These are phyloP conservation scores for Daldinia loculata DNA, from an alignment of 495 filamentous ascomycete species.

Conservation along the genomic window DNA sequence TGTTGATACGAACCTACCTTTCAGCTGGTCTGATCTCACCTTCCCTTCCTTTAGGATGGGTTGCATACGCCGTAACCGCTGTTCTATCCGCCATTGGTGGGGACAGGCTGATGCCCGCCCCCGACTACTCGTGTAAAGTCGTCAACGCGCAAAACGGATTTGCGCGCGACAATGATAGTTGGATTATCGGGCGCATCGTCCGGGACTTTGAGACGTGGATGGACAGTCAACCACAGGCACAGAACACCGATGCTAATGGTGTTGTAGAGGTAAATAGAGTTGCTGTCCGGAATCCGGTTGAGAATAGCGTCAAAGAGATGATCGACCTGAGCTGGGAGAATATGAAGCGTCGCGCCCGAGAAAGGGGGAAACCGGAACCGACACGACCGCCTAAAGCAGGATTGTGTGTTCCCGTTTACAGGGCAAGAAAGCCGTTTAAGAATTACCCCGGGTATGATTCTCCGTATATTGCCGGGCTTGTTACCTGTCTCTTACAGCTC, in stretches of 20 bases:
- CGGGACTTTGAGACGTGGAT: slow-evolving; percentile 59
- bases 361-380: slow-evolving; percentile 1
- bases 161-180: slow-evolving; percentile 53
- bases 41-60: slow-evolving; percentile 46
- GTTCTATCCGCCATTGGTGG: slow-evolving; percentile 56
- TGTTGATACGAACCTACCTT: neutral
- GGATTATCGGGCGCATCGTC: slow-evolving; percentile 61
- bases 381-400: slow-evolving; percentile 7
- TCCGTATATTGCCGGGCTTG: slow-evolving; percentile 1
- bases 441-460: slow-evolving; percentile 4
- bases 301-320: neutral
- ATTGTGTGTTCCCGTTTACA: slow-evolving; percentile 15
- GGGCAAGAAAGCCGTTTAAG: slow-evolving; percentile 1
- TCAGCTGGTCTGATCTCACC: neutral
- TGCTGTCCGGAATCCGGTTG: neutral
- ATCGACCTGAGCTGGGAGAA: slow-evolving; percentile 10
- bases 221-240: slow-evolving; percentile 11
- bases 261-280: neutral
- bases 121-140: slow-evolving; percentile 50
- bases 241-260: neutral
- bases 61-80: slow-evolving; percentile 55
- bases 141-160: slow-evolving; percentile 57
- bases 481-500: slow-evolving; percentile 50
- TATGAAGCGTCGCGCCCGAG: neutral
- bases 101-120: slow-evolving; percentile 52